These are phyloP conservation scores for Geotrichum candidum DNA, from an alignment of 1,139 yeast species.

Conservation along the genomic window DNA sequence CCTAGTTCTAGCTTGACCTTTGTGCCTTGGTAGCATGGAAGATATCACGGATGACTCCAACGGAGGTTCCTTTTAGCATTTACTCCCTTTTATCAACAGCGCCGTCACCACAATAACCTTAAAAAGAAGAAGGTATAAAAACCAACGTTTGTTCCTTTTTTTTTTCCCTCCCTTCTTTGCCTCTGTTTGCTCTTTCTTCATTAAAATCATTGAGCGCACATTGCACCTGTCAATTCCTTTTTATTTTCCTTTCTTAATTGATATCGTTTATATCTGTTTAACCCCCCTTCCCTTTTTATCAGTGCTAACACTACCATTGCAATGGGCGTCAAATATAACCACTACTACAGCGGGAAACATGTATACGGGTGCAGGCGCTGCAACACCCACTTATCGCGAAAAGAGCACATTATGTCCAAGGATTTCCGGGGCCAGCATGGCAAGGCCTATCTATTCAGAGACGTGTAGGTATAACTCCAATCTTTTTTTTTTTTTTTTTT, in stretches of 20 bases:
- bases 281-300: neutral
- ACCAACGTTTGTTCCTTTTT: neutral
- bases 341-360: slow-evolving; percentile 30
- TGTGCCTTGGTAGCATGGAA: neutral
- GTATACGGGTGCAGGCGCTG: slow-evolving; percentile 39
- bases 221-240: too few species aligned
- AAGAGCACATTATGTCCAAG: slow-evolving; percentile 35
- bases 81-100: neutral
- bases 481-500: neutral
- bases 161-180: neutral
- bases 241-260: too few species aligned
- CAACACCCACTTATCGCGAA: slow-evolving; percentile 36
- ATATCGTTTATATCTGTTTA: neutral
- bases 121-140: neutral
- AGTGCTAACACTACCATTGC: neutral
- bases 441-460: slow-evolving; percentile 37
- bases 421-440: slow-evolving; percentile 40
- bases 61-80: neutral
- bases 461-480: slow-evolving; percentile 30
- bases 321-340: slow-evolving; percentile 36
- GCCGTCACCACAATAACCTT: neutral
- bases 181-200: neutral
- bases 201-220: neutral
- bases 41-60: too few species aligned
- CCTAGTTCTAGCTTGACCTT: neutral